Evolutionary conservation across 2,329 filamentous ascomycete genomes (phyloP).

Genomic region (Colletotrichum sp.): DNA sequence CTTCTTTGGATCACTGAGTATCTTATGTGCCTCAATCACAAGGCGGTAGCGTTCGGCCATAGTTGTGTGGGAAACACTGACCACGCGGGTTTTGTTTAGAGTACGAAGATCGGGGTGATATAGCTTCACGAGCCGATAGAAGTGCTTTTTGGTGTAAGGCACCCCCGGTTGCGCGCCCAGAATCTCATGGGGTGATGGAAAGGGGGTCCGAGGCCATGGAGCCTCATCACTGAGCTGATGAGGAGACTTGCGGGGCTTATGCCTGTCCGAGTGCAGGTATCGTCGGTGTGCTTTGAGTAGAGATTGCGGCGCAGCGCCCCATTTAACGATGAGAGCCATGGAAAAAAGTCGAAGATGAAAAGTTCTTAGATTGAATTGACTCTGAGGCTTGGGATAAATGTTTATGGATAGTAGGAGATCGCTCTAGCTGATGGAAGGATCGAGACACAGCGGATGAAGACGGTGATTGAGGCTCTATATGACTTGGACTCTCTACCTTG

Average conservation of each 20-base stretch:
- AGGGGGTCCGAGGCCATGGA: constrained; percentile 13
- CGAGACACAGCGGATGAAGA: not conserved
- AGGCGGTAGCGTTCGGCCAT: constrained; percentile 21
- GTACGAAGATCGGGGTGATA: constrained; percentile 24
- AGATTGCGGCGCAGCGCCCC: not conserved
- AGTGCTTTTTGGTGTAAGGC: constrained; percentile 21
- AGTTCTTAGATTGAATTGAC: too few relatives aligned
- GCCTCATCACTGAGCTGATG: not conserved
- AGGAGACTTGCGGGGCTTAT: not conserved
- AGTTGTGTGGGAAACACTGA: not conserved
- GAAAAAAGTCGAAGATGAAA: too few relatives aligned
- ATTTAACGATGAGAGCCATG: not conserved
- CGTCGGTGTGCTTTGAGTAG: not conserved
- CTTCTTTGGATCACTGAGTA: constrained; percentile 18
- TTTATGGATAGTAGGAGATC: not conserved
- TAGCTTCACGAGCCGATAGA: constrained; percentile 23
- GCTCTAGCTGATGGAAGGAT: not conserved
- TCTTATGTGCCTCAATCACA: constrained; percentile 18
- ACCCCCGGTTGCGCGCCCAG: not conserved
- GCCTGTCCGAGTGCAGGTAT: not conserved
- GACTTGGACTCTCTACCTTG: not conserved
- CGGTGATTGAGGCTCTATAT: not conserved
- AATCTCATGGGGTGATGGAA: constrained; percentile 23
- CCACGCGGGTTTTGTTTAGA: not conserved
- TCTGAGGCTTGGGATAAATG: not conserved